Evolutionary conservation across 345 rosid species (phyloP).

Genomic region (Sonneratia caseolaris): DNA sequence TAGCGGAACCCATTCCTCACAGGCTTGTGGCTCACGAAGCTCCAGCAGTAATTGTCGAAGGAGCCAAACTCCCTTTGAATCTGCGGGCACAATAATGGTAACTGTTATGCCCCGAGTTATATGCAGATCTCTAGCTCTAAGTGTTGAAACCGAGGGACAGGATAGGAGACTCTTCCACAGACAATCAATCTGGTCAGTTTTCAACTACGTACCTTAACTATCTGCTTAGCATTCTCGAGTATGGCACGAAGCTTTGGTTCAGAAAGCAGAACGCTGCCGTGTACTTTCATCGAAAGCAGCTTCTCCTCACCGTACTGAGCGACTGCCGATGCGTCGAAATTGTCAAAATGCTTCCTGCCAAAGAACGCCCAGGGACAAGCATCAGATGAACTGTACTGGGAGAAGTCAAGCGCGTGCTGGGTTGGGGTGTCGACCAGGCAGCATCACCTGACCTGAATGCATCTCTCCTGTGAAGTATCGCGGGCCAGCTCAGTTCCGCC

Average conservation of each 20-base stretch:
- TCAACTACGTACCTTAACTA: conserved; percentile 57
- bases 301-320: conserved; percentile 65
- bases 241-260: conserved; percentile 86
- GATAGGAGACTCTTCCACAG: neutral
- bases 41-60: conserved; percentile 72
- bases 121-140: neutral
- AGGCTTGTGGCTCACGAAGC: conserved; percentile 56
- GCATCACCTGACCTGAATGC: conserved; percentile 54
- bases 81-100: conserved; percentile 29
- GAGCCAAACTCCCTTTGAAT: conserved; percentile 75
- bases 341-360: conserved; percentile 65
- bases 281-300: conserved; percentile 50
- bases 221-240: conserved; percentile 60
- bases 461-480: conserved; percentile 53
- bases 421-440: neutral
- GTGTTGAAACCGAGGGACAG: neutral
- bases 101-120: neutral
- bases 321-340: conserved; percentile 51
- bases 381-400: neutral
- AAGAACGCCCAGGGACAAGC: conserved; percentile 11
- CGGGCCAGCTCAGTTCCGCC: conserved; percentile 86
- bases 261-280: conserved; percentile 53
- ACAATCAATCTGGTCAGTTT: neutral
- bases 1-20: conserved; percentile 55
- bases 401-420: neutral